Evolutionary conservation across 148 eudicot species (phyloP), one percentile per base, ranked within the genome.

Genomic region (Persicaria tinctoria): DNA sequence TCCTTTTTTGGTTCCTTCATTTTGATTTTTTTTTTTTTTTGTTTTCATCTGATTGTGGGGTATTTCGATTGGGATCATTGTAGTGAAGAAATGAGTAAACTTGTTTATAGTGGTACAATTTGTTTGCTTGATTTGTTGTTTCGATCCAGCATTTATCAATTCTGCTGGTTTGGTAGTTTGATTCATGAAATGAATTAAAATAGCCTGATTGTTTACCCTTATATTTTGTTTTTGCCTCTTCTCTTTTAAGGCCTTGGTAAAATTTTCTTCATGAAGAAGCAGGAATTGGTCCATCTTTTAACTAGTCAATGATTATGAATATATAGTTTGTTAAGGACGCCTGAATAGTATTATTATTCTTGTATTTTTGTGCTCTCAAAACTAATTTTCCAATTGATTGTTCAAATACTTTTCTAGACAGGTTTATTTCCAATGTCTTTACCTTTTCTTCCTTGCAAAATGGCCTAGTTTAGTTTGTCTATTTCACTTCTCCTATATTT

Each of bases 271-370:
- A 1, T 12, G 9, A 66, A 66, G 47, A 66, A 5, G 3, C 45
- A 11, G 55, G 45, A 14, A 38, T 20, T 46, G 46, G 49, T 54
- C 59, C 48, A 68, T 49, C 17, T 23, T 53, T 55, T 55, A n/a
- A 46, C 27, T 18, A 51, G 13, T 77, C 74, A 46, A 23, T 49
- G 41, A 53, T 57, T 75, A 69, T 51, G 49, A 55, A 70, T 53
- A 53, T 50, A 48, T 48, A 20, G 75, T 10, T 73, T 73, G 41
- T 54, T 41, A 46, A 17, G 14, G 49, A 20, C 20, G 48, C 17
- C 14, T 46, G 70, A 47, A 47, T 6, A 72, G 54, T 59, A 47
- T 69, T 70, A 23, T 54, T 74, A 17, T 9, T 41, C 14, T 11
- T 14, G 14, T 62, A 23, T 27, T 27, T 27, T 62, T 46, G 41